Conservation (phyloP, 1,284 basidiomycete genomes). For the Cryptococcus wingfieldii region DNA sequence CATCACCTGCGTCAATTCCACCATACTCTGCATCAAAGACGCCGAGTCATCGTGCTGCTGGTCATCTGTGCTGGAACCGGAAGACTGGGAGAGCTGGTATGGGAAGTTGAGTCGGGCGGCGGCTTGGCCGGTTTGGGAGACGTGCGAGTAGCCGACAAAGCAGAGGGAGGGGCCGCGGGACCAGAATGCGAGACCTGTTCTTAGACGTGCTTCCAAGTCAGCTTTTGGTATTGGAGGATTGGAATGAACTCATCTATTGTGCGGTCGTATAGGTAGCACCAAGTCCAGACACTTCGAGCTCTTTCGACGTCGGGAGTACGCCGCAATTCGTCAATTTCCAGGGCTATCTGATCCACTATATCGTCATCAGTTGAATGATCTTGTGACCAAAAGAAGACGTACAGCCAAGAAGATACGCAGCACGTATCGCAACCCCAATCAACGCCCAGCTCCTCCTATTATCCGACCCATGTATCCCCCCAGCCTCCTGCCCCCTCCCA, state of each 20-base stretch:
- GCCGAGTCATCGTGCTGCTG: slow-evolving; percentile 27
- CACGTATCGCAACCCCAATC: slow-evolving; percentile 47
- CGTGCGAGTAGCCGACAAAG: slow-evolving; percentile 45
- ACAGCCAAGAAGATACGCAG: slow-evolving; percentile 45
- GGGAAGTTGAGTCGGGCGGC: slow-evolving; percentile 48
- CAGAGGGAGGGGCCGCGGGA: slow-evolving; percentile 48
- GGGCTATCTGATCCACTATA: slow-evolving; percentile 39
- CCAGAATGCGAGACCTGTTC: slow-evolving; percentile 51
- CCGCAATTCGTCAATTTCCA: slow-evolving; percentile 37
- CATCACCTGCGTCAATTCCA: slow-evolving; percentile 51
- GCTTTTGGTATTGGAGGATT: background rate
- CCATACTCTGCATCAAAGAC: slow-evolving; percentile 39
- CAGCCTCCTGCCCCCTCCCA: slow-evolving; percentile 13
- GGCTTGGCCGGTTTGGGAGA: slow-evolving; percentile 42
- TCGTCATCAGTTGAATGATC: background rate
- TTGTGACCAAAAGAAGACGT: slow-evolving; percentile 17
- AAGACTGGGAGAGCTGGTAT: slow-evolving; percentile 29
- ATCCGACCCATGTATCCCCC: slow-evolving; percentile 42
- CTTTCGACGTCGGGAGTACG: slow-evolving; percentile 42
- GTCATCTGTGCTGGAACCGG: slow-evolving; percentile 12
- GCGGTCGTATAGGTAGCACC: slow-evolving; percentile 51
- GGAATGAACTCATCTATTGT: slow-evolving; percentile 37
- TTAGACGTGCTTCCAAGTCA: slow-evolving; percentile 28
- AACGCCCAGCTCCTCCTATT: slow-evolving; percentile 49
- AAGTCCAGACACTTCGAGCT: slow-evolving; percentile 50